Base-by-base conservation (phyloP, 2,329 filamentous ascomycete genomes). In the Colletotrichum sp. region DNA sequence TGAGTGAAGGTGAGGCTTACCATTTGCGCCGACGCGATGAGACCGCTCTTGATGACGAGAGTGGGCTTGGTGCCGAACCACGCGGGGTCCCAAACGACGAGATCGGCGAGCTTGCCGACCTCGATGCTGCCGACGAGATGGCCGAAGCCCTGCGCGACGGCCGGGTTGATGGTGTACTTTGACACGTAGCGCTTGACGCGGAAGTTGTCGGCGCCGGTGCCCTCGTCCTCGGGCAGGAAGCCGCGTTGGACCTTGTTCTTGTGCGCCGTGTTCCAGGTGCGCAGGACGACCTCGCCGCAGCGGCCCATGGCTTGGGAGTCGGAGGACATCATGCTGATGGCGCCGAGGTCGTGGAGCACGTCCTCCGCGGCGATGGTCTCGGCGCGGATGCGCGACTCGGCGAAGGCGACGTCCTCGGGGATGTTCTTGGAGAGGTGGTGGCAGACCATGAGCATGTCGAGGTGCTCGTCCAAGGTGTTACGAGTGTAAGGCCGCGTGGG, bases 381-480 rank as follows among this genome's bases (percentile, higher is more conserved):
- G 78, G 95, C 95, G 75, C 96, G 94, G 85, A 99, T 99, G 52
- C 96, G 95, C 44, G 93, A 95, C 87, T 99, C 96, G 64, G 96
- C 96, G 81, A 99, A 99, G 2, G 96, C 96, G 16, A 99, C 94
- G 83, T 99, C 96, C 86, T 99, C 96, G 74, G 96, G 95, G 76
- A 98, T 98, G 85, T 98, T 93, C 85, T 95, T 95, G 68, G 93
- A 96, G 12, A 99, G 88, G 82, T 99, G 96, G 85, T 99, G 96
- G 88, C 96, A 99, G 49, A 98, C 95, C 96, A 98, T 98, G 63
- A 98, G 88, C 96, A 99, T 99, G 87, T 99, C 96, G 16, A 98
- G 91, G 86, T 99, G 96, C 85, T 99, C 96, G 82, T 98, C 96
- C 0, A 99, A 90, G 1, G 96, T 99, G 87, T 99, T 98, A 79